phyloP scores from a whole-genome alignment of 495 filamentous ascomycete genomes.

The Terfezia claveryi region DNA sequence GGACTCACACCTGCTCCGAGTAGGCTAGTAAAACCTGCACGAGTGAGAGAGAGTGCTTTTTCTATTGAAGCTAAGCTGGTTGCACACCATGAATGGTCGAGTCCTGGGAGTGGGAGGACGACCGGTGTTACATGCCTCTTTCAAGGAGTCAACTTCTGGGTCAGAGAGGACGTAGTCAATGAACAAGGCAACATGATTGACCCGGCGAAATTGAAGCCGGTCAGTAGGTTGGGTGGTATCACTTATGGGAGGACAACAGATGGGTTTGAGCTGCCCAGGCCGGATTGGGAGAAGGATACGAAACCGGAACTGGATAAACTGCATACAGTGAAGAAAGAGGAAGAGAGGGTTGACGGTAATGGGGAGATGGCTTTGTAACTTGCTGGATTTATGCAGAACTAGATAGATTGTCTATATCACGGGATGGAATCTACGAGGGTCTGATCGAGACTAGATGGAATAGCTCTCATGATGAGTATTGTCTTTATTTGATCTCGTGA shows the following conservation, averaged over 20 bases:
- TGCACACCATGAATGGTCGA: constrained; percentile 22
- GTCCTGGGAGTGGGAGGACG: constrained; percentile 55
- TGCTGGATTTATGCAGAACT: too few relatives aligned
- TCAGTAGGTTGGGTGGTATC: constrained; percentile 65
- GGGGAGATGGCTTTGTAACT: too few relatives aligned
- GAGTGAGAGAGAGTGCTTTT: constrained; percentile 66
- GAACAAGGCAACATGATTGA: constrained; percentile 51
- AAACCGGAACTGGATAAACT: constrained; percentile 27
- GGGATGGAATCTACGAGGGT: too few relatives aligned
- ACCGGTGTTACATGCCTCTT: constrained; percentile 52
- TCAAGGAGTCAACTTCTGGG: constrained; percentile 78
- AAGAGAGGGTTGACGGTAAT: not conserved
- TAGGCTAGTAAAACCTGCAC: constrained; percentile 40
- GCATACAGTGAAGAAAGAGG: constrained; percentile 6
- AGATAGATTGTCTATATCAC: too few relatives aligned
- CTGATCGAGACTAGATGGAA: too few relatives aligned
- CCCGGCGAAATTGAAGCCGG: constrained; percentile 45
- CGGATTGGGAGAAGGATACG: constrained; percentile 35
- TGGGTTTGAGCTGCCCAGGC: constrained; percentile 54
- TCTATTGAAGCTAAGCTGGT: constrained; percentile 60
- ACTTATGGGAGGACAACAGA: constrained; percentile 51
- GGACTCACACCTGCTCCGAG: constrained; percentile 54
- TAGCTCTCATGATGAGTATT: too few relatives aligned
- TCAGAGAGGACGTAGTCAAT: constrained; percentile 68
- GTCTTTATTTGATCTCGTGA: too few relatives aligned